Evolutionary conservation across 192 early-diverging fungal genomes (phyloP).

Genomic region (Endogone sp.): DNA sequence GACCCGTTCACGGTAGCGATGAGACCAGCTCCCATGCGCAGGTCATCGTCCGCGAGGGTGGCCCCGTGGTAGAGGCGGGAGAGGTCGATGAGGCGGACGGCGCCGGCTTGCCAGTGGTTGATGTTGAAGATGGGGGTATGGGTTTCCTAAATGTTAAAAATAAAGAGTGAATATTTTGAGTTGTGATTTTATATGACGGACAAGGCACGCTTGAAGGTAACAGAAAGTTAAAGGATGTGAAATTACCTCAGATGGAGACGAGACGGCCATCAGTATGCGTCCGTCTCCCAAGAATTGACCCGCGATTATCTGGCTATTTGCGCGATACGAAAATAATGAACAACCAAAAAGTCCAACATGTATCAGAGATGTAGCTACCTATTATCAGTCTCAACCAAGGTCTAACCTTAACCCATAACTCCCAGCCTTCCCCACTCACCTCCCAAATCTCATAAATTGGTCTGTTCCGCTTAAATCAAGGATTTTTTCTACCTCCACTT

Average conservation of each 20-base stretch:
- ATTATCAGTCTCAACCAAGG: not conserved
- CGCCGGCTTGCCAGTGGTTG: constrained; percentile 31
- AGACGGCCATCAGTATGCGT: not conserved
- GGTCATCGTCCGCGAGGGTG: constrained; percentile 8
- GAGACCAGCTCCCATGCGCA: constrained; percentile 3
- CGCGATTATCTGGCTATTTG: constrained; percentile 8
- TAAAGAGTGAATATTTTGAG: not conserved
- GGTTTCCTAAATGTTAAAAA: constrained; percentile 1
- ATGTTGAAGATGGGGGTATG: constrained; percentile 3
- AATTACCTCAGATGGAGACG: constrained; percentile 9
- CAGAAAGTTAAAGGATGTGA: not conserved
- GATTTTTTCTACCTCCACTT: constrained; percentile 8
- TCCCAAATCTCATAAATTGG: constrained; percentile 35
- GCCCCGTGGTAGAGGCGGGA: not conserved
- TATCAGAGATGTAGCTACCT: not conserved
- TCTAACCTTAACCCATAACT: not conserved
- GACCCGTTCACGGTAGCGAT: constrained; percentile 8
- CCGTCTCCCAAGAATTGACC: constrained; percentile 8
- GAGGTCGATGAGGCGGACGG: constrained; percentile 25
- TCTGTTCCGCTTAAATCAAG: constrained; percentile 17
- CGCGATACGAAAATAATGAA: not conserved
- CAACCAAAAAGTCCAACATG: constrained; percentile 7
- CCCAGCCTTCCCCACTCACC: constrained; percentile 12
- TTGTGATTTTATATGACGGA: not conserved
- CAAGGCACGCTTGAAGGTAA: not conserved